Evolutionary conservation across 2,329 filamentous ascomycete species (phyloP), one percentile per base, ranked within the genome.

Genomic region (Pseudopyricularia cyperi): DNA sequence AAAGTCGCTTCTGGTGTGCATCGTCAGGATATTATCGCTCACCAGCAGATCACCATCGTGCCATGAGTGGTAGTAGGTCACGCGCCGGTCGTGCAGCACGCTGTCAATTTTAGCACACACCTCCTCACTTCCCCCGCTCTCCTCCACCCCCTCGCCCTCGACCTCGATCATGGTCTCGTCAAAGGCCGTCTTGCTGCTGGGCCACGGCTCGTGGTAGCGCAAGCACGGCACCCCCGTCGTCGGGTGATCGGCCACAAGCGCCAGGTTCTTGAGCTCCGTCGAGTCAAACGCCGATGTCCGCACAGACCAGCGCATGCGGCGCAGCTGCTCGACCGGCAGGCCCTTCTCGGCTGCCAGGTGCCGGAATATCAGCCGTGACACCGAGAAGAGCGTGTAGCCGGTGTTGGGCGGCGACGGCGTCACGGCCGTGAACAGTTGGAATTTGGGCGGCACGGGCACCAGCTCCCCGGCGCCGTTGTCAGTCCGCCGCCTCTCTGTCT

Each of bases 151-250:
- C 12, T 28, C 47, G n/a, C 14, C 32, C 11, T 33, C 12, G 7
- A 49, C 14, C 17, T 75, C 73, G 22, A 76, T 70, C 0, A 57
- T 62, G 0, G 70, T 74, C 2, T 71, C 67, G 7, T 73, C 70
- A 46, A 77, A 79, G 14, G 63, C 64, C 0, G 76, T 78, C 60
- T 71, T 74, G n/a, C 63, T 66, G 46, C 70, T 64, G 0, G 73
- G 71, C 75, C 75, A 79, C 0, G 73, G 72, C 56, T 79, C 73
- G 53, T 79, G 75, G 58, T 73, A 80, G 22, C 75, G 70, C 5
- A 80, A 57, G 56, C 76, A 79, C 0, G 73, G 69, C 12, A 65
- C 62, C 0, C 64, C 66, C 0, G 71, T 76, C 0, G 63, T 62
- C 0, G 72, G 73, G 52, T 79, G 75, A 0, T 64, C 57, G 1